Evolutionary conservation across 2,329 filamentous ascomycete genomes (phyloP), one percentile per base, ranked within the genome.

Genomic region (Cadophora malorum): DNA sequence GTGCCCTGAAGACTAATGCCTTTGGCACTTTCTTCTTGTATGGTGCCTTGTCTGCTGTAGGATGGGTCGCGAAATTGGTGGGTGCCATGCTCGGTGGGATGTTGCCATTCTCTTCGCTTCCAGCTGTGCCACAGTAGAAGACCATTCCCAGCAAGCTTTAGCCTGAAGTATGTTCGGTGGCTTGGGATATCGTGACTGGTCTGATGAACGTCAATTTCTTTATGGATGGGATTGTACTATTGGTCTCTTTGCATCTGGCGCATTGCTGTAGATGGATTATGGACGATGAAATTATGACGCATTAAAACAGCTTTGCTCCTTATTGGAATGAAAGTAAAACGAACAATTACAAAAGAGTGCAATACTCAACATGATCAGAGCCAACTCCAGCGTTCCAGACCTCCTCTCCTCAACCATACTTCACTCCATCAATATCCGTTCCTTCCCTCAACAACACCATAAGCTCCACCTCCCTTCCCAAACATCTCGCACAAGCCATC

Each of bases 401-500:
- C n/a, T n/a, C n/a, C n/a, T n/a, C n/a, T n/a, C n/a, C 33, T 35
- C 4, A 5, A 35, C 33, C 33, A 35, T 35, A 35, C 33, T 5
- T 6, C 14, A 10, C 21, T 28, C 21, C 16, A 47, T 52, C 23
- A 63, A 45, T 65, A 63, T 25, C 67, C 69, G 67, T 31, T 65
- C 41, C 50, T 67, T 8, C 65, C 68, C 60, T 68, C 62, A 19
- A 67, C 70, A 62, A 67, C 64, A 21, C 76, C 74, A 61, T 76
- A 78, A 4, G 81, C 82, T 6, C 81, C 80, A 1, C 83, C 83
- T 0, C 77, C 78, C 67, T 81, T 81, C 0, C 83, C 82, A 78
- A 88, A 88, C 86, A 89, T 88, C 21, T 80, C 79, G 69, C 80
- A 79, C 64, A 90, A 69, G 73, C 89, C 87, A 0, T 73, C 76